phyloP scores from a whole-genome alignment of 441 rosid species.

The Pelargonium citronellum region DNA sequence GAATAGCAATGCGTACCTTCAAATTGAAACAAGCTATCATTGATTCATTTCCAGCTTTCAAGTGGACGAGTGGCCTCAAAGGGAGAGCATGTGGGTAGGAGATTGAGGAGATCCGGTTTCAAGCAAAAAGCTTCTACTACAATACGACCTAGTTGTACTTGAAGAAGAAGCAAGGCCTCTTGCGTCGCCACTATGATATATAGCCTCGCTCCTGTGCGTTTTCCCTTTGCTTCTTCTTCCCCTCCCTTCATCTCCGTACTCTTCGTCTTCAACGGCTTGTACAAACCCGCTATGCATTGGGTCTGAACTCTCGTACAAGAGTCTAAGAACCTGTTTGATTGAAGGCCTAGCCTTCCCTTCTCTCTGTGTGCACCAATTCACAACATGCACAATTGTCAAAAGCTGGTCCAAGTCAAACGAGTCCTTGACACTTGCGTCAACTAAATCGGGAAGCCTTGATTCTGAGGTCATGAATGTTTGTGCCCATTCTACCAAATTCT shows the following conservation, averaged over 20 bases:
- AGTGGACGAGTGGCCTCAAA: conserved; percentile 32
- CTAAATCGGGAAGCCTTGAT: conserved; percentile 48
- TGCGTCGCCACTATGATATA: conserved; percentile 55
- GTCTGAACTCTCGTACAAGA: conserved; percentile 77
- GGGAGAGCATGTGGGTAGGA: conserved; percentile 48
- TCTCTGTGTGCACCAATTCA: conserved; percentile 84
- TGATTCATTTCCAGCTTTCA: not conserved
- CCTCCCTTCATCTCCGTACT: conserved; percentile 52
- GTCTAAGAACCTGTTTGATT: conserved; percentile 74
- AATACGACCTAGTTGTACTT: conserved; percentile 84
- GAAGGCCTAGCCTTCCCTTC: conserved; percentile 82
- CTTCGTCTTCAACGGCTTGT: conserved; percentile 60
- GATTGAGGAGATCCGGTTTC: conserved; percentile 87
- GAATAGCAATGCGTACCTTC: not conserved
- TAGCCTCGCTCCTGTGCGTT: conserved; percentile 37
- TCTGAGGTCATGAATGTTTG: conserved; percentile 52
- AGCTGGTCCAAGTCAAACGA: conserved; percentile 68
- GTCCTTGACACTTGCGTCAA: conserved; percentile 56
- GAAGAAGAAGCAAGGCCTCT: conserved; percentile 81
- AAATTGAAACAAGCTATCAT: not conserved
- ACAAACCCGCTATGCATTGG: conserved; percentile 66
- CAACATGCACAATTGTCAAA: conserved; percentile 49
- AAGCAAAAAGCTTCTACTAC: conserved; percentile 79
- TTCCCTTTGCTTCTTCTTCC: conserved; percentile 63
- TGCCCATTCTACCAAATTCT: conserved; percentile 69